Base-by-base conservation (phyloP, 257 asterid genomes). In the Penstemon eatonii region DNA sequence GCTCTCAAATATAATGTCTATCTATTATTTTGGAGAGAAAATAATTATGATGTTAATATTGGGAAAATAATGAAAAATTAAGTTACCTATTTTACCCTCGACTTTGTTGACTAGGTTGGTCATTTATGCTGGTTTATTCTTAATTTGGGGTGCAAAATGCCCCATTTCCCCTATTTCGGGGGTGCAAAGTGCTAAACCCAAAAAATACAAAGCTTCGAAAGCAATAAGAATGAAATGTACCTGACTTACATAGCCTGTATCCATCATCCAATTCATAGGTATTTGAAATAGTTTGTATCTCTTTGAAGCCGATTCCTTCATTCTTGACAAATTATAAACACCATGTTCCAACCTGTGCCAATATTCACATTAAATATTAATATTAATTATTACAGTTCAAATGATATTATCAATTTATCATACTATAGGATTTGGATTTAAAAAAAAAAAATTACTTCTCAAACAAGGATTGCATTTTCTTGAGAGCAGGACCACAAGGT, bases 181-280 rank as follows among this genome's bases (percentile, higher is more conserved):
- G 33, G 33, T 25, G 33, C 2, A 25, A 25, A 1, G 33, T 25
- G 33, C 33, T 25, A 25, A 25, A 25, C 33, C 2, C 5, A 61
- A 51, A 46, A 42, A 58, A 43, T 33, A 50, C 13, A 5, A 3
- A 44, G 8, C 6, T 42, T 15, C 55, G 44, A 18, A 46, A 50
- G 9, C 37, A 42, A 54, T 33, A 40, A 60, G 56, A 15, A 47
- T 7, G 9, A 43, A 25, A 13, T 55, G 62, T 71, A 91, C 99
- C 97, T 94, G 96, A 70, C 79, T 82, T 44, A 81, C 89, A 78
- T 47, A 82, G 39, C 99, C 99, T 3, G 86, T 71, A 56, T 94
- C 99, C 66, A 79, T 82, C 99, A 94, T 94, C 99, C 99, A 94
- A 19, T 82, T 84, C 76, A 86, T 74, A 19, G 99, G 99, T 73